Evolutionary conservation across 768 basidiomycete species (phyloP).

Genomic region (Termitomyces sp.): DNA sequence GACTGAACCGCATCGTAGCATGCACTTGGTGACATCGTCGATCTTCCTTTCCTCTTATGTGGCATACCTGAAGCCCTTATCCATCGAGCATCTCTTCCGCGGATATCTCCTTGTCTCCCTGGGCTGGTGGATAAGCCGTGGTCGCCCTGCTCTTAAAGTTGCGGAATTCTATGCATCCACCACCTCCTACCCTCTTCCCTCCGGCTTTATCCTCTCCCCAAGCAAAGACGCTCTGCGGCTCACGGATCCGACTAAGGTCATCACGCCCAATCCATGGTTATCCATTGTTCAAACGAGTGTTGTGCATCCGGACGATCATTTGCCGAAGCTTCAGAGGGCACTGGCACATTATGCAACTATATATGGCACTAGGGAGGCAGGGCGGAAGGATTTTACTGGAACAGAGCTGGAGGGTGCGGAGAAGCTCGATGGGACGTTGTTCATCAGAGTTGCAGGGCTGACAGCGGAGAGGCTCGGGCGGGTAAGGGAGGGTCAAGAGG

Average conservation of each 20-base stretch:
- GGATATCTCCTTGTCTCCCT: conserved; percentile 51
- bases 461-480: conserved; percentile 25
- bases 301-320: conserved; percentile 53
- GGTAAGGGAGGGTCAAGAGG: conserved; percentile 20
- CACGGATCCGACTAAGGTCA: conserved; percentile 24
- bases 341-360: conserved; percentile 24
- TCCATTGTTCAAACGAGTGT: conserved; percentile 48
- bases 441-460: conserved; percentile 45
- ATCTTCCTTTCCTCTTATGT: conserved; percentile 52
- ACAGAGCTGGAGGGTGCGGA: conserved; percentile 40
- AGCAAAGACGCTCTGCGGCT: conserved; percentile 17
- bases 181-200: conserved; percentile 11
- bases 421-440: conserved; percentile 49
- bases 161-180: conserved; percentile 37
- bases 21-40: conserved; percentile 63
- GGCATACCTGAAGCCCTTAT: conserved; percentile 30
- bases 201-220: conserved; percentile 20
- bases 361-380: conserved; percentile 25
- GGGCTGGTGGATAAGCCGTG: conserved; percentile 52
- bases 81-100: conserved; percentile 50
- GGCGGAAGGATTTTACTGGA: conserved; percentile 15
- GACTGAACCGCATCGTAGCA: conserved; percentile 30
- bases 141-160: conserved; percentile 46
- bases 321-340: conserved; percentile 26
- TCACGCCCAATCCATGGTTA: conserved; percentile 54